A percentile compares a stretch with the other conserved stretches of the same genome.
phyloP scores from a whole-genome alignment of 768 basidiomycete species.

The Panaeolus cyanescens region DNA sequence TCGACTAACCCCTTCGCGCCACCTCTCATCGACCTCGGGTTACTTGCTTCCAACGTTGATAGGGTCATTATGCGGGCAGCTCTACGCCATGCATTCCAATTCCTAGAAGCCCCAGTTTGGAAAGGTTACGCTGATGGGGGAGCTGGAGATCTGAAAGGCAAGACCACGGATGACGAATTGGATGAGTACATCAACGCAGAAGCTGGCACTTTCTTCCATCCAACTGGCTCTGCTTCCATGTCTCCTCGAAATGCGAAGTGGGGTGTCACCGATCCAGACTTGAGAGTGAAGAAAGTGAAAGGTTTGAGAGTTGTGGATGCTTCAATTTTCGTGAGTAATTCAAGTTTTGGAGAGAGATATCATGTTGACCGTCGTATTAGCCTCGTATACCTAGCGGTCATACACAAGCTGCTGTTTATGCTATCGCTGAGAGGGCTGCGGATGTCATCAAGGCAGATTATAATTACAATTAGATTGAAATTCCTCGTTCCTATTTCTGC shows the following conservation, averaged over 20 bases:
- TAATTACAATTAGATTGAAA: slow-evolving; percentile 1
- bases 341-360: neutral
- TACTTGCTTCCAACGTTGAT: slow-evolving; percentile 8
- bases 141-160: slow-evolving; percentile 8
- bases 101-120: slow-evolving; percentile 17
- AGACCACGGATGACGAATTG: slow-evolving; percentile 18
- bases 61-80: slow-evolving; percentile 17
- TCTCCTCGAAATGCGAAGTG: slow-evolving; percentile 18
- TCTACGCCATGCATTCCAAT: slow-evolving; percentile 10
- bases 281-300: slow-evolving; percentile 26
- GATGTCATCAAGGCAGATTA: neutral
- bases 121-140: slow-evolving; percentile 16
- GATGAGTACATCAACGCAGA: slow-evolving; percentile 21
- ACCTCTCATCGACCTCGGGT: slow-evolving; percentile 12
- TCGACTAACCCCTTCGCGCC: slow-evolving; percentile 22
- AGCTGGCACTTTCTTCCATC: slow-evolving; percentile 18
- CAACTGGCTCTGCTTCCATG: slow-evolving; percentile 26
- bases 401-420: slow-evolving; percentile 22
- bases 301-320: slow-evolving; percentile 37
- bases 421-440: neutral
- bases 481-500: neutral
- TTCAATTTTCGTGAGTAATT: slow-evolving; percentile 29
- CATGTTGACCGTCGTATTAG: slow-evolving; percentile 8
- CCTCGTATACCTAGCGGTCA: slow-evolving; percentile 21
- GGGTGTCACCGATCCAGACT: slow-evolving; percentile 34